Evolutionary conservation across 345 rosid species (phyloP).

Genomic region (Geranium brycei): DNA sequence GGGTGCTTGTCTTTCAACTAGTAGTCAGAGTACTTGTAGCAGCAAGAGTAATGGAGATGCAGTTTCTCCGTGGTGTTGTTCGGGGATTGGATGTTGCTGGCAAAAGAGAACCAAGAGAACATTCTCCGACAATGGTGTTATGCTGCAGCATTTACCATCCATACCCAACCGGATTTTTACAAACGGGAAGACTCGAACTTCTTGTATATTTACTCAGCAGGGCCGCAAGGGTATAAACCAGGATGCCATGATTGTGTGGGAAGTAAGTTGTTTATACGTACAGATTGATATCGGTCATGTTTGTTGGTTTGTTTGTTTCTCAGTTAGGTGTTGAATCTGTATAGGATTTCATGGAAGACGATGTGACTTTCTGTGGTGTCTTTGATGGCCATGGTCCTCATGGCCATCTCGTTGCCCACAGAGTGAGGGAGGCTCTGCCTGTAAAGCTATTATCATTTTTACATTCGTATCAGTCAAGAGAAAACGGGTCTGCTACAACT

Average conservation of each 20-base stretch:
- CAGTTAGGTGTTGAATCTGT: conserved; percentile 11
- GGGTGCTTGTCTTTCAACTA: conserved; percentile 89
- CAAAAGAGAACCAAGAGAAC: conserved; percentile 59
- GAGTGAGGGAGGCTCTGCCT: conserved; percentile 87
- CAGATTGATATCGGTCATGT: conserved; percentile 6
- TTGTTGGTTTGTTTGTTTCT: conserved; percentile 12
- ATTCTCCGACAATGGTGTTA: conserved; percentile 47
- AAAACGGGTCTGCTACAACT: conserved; percentile 29
- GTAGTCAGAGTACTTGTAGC: conserved; percentile 72
- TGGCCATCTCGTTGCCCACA: conserved; percentile 95
- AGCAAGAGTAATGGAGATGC: conserved; percentile 65
- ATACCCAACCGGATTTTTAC: conserved; percentile 60
- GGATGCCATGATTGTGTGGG: conserved; percentile 99
- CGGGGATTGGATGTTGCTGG: conserved; percentile 53
- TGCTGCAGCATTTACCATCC: conserved; percentile 54
- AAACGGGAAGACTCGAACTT: conserved; percentile 72
- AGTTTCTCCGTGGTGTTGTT: conserved; percentile 35
- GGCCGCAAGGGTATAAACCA: conserved; percentile 97
- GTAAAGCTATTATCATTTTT: conserved; percentile 54
- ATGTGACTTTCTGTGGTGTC: conserved; percentile 81
- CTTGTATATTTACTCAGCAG: conserved; percentile 94
- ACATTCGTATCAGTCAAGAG: conserved; percentile 42
- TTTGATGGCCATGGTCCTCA: conserved; percentile 99
- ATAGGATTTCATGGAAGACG: conserved; percentile 87
- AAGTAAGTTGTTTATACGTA: conserved; percentile 46